A percentile compares a stretch with the other conserved stretches of the same genome.
Conservation (phyloP, 768 basidiomycete genomes). For the Cystofilobasidium ferigula region DNA sequence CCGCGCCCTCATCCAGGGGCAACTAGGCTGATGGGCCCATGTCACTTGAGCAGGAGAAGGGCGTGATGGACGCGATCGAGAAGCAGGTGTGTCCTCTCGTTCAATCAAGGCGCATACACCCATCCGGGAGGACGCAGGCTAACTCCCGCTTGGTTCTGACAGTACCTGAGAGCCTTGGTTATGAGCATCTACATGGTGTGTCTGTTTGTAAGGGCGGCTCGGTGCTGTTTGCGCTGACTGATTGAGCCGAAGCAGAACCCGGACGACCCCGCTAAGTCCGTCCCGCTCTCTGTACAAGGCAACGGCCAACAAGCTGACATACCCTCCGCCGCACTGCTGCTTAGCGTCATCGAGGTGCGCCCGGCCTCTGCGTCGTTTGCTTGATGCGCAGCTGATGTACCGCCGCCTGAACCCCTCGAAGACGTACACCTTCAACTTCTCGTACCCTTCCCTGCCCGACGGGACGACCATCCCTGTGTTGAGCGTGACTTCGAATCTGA, state of each 20-base stretch:
- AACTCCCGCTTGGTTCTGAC: neutral
- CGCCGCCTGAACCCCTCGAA: too few relatives aligned
- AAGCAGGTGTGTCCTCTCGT: neutral
- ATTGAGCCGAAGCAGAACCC: neutral
- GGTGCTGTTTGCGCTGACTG: neutral
- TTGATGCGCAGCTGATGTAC: neutral
- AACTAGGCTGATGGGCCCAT: neutral
- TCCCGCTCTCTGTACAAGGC: neutral
- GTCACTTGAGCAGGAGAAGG: neutral
- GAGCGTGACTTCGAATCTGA: neutral
- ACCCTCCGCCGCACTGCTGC: neutral
- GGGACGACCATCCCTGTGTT: neutral
- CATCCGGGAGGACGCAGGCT: neutral
- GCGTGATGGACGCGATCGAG: constrained; percentile 6
- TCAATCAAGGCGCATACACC: neutral
- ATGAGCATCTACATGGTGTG: constrained; percentile 9
- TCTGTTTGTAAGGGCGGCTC: neutral
- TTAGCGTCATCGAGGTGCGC: neutral
- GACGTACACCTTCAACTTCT: constrained; percentile 3
- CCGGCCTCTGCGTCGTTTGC: neutral
- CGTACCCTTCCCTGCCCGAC: neutral
- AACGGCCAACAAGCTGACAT: neutral
- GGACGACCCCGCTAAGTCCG: neutral
- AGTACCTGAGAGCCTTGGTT: neutral
- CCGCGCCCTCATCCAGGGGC: neutral